Base-by-base conservation (phyloP, 371 early-diverging fungal genomes). In the Sporodiniella umbellata region DNA sequence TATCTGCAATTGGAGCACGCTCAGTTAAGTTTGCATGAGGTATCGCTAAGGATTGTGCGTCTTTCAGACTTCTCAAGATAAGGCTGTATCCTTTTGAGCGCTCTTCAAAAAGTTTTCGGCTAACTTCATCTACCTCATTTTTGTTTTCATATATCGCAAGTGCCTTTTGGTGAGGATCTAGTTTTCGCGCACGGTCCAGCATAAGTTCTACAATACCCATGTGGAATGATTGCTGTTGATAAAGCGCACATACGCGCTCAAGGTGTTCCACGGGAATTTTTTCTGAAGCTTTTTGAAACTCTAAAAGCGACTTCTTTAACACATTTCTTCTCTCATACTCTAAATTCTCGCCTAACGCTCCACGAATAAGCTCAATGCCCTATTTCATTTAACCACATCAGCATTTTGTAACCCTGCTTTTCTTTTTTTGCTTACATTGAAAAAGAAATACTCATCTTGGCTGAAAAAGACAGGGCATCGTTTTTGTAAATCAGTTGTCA, bases 371-470 rank as follows among this genome's bases (percentile, higher is more conserved):
- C 61, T 88, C 86, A 3, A 80, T 66, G 8, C 87, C 78, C 73
- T 75, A 57, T 30, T 26, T 21, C 21, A 22, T 10, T 19, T 11
- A 30, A 31, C 15, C 19, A 18, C n/a, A 25, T 8, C 35, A 26
- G n/a, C n/a, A n/a, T n/a, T n/a, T n/a, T n/a, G n/a, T n/a, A n/a
- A n/a, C n/a, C n/a, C n/a, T n/a, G n/a, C n/a, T n/a, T n/a, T n/a
- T n/a, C n/a, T n/a, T n/a, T n/a, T n/a, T n/a, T n/a, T n/a, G n/a
- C 45, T 54, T 68, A 72, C 92, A 79, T 85, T 80, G 72, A 83
- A 92, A 38, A 89, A 77, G 0, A 79, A 60, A n/a, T 91, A 81
- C 51, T 94, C 93, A 15, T 74, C 79, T 2, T 75, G 57, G 7
- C 71, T 75, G 62, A 90, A 93, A 54, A 93, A 86, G 18, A 40